Conservation (phyloP, 257 asterid species). For the Solanum etuberosum region DNA sequence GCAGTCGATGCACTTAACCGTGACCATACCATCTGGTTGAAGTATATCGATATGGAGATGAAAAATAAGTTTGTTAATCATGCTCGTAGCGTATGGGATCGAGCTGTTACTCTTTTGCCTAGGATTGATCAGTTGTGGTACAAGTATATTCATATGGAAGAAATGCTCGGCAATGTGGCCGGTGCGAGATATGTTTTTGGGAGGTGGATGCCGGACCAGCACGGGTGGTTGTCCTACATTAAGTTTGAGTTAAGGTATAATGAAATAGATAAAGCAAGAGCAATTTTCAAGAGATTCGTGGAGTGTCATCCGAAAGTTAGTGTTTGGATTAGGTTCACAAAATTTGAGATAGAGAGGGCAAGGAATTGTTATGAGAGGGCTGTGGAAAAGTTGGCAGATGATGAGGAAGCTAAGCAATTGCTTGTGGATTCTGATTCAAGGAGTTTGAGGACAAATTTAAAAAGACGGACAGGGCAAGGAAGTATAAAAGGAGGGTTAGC, state of each 20-base stretch:
- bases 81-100: background rate
- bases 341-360: background rate
- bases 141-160: conserved; percentile 93
- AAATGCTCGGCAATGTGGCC: conserved; percentile 67
- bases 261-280: background rate
- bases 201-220: conserved; percentile 8
- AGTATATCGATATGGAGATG: background rate
- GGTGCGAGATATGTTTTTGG: conserved; percentile 73
- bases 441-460: background rate
- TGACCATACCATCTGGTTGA: background rate
- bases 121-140: conserved; percentile 88
- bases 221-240: background rate
- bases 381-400: background rate
- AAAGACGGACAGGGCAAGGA: background rate
- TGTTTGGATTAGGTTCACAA: background rate
- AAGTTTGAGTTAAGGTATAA: background rate
- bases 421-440: background rate
- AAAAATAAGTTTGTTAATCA: background rate
- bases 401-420: background rate
- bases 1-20: background rate
- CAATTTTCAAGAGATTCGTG: background rate
- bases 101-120: conserved; percentile 64
- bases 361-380: background rate
- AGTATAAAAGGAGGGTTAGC: too few relatives aligned
- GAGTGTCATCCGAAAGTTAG: background rate